Evolutionary conservation across 1,284 basidiomycete genomes (phyloP), one percentile per base, ranked within the genome.

Genomic region (Mycena sp.): DNA sequence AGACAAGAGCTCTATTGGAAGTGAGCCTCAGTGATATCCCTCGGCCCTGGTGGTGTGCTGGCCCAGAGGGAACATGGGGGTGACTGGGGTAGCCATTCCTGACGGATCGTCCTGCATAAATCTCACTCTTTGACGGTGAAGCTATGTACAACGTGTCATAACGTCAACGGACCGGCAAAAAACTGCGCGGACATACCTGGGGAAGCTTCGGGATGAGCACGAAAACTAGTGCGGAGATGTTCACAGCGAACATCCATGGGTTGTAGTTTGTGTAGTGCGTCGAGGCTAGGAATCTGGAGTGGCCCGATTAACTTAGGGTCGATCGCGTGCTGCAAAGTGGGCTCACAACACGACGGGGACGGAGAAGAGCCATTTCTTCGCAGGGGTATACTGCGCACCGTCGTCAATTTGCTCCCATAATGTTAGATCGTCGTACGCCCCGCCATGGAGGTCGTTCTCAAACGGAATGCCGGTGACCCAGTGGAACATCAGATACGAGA

Each of bases 321-420:
- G 53, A 35, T 54, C 54, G 41, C 43, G 61, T 11, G 48, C 21
- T 50, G 28, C 40, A 63, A 40, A 45, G 46, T 54, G 25, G 10
- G 86, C 95, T 76, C 72, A 98, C 95, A 99, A 81, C 35, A 87
- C 87, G 71, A 99, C 93, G 2, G 97, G 97, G 10, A 98, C 90
- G 61, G 88, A 91, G 59, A 98, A 89, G 41, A 99, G 83, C 95
- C 96, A 99, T 77, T 99, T 99, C 82, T 97, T 98, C 3, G 97
- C 91, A 0, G 97, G 97, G 2, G 97, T 99, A 78, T 99, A 98
- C 73, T 99, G 97, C 0, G 96, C 97, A 40, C 97, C 97, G 64
- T 95, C 92, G 77, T 99, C 97, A 64, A 99, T 99, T 84, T 99
- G 97, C 76, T 99, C 97, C 97, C 97, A 99, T 26, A 99, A 81